These are phyloP conservation scores for Pisolithus microcarpus DNA, from an alignment of 768 basidiomycete genomes.

Conservation along the genomic window DNA sequence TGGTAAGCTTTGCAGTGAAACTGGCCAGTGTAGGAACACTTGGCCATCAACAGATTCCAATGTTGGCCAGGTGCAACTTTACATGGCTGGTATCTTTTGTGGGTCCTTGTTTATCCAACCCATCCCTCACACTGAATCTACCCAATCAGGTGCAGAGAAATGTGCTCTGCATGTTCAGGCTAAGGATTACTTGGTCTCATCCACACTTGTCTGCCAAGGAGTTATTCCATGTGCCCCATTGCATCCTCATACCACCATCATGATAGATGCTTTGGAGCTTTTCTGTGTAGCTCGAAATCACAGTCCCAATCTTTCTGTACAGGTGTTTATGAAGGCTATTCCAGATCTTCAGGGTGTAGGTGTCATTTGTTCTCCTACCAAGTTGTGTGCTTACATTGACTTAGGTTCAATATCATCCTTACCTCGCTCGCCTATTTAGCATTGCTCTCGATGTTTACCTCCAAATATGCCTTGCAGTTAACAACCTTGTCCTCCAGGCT, in stretches of 20 bases:
- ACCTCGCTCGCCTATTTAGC: slow-evolving; percentile 2
- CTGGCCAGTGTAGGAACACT: too few relatives aligned
- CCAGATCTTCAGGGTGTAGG: slow-evolving; percentile 18
- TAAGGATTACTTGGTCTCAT: too few relatives aligned
- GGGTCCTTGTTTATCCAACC: too few relatives aligned
- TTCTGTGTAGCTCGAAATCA: slow-evolving; percentile 8
- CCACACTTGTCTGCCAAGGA: too few relatives aligned
- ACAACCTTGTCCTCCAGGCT: slow-evolving; percentile 12
- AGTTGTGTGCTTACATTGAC: neutral
- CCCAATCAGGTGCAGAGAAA: too few relatives aligned
- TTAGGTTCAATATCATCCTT: neutral
- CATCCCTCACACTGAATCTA: too few relatives aligned
- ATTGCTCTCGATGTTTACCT: slow-evolving; percentile 33
- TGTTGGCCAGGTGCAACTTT: too few relatives aligned
- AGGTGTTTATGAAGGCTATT: slow-evolving; percentile 21
- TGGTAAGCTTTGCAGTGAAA: too few relatives aligned
- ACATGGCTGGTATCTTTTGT: too few relatives aligned
- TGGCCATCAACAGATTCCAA: too few relatives aligned
- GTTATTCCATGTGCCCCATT: neutral
- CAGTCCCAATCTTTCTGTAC: slow-evolving; percentile 18
- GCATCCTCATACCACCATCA: slow-evolving; percentile 14
- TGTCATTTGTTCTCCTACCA: neutral
- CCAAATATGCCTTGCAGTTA: slow-evolving; percentile 13
- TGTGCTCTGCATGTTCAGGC: too few relatives aligned
- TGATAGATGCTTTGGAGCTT: slow-evolving; percentile 19